Evolutionary conservation across 805 yeast species (phyloP).

Genomic region (Nakazawaea laoshanensis): DNA sequence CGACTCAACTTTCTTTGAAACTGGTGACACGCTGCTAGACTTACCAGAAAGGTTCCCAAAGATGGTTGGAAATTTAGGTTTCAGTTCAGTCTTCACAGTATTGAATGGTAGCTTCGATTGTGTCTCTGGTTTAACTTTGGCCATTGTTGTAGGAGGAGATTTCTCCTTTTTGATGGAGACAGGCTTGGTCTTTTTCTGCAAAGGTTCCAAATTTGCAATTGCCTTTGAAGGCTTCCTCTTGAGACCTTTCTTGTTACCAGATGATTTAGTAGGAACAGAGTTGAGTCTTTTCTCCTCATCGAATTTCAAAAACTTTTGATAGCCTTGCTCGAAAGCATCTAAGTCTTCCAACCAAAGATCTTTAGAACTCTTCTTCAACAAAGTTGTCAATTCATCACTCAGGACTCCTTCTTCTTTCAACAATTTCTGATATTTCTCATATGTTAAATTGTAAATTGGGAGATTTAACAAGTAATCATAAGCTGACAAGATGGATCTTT

Average conservation of each 20-base stretch:
- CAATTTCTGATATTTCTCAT: slow-evolving; percentile 78
- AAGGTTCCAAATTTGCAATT: slow-evolving; percentile 13
- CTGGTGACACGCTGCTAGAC: slow-evolving; percentile 16
- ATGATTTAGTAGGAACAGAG: slow-evolving; percentile 34
- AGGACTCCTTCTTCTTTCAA: slow-evolving; percentile 64
- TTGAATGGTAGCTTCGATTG: slow-evolving; percentile 14
- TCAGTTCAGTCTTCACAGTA: slow-evolving; percentile 9
- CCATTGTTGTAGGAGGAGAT: slow-evolving; percentile 4
- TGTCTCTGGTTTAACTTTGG: slow-evolving; percentile 7
- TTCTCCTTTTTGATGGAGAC: slow-evolving; percentile 10
- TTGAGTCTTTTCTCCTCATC: slow-evolving; percentile 56
- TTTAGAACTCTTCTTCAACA: slow-evolving; percentile 66
- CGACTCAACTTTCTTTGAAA: slow-evolving; percentile 1
- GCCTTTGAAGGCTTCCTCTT: slow-evolving; percentile 24
- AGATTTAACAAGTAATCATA: slow-evolving; percentile 87
- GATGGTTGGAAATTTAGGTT: slow-evolving; percentile 21
- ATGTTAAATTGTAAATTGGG: slow-evolving; percentile 90
- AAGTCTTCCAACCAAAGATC: slow-evolving; percentile 85
- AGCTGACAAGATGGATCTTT: slow-evolving; percentile 46
- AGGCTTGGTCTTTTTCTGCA: slow-evolving; percentile 14
- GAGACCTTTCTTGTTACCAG: slow-evolving; percentile 27
- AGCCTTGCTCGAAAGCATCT: slow-evolving; percentile 59
- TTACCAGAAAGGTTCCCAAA: slow-evolving; percentile 25
- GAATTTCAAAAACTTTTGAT: slow-evolving; percentile 57
- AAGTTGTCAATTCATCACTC: slow-evolving; percentile 58